Conservation (phyloP, 768 basidiomycete species). For the Coprinopsis cinerea region DNA sequence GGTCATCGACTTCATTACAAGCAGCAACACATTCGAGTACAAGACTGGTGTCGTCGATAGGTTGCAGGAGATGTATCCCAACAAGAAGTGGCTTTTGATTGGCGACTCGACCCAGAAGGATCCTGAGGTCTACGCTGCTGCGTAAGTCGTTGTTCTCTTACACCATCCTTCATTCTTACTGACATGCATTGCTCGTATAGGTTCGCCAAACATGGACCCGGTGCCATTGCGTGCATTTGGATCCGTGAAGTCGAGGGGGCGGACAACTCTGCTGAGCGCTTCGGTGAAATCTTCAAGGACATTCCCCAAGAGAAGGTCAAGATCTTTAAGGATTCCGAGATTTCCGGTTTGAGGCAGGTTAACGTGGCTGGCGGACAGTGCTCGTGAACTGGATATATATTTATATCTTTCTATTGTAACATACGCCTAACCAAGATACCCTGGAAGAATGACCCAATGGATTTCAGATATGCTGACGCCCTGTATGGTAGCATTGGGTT, state of each 20-base stretch:
- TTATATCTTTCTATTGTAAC: too few species aligned
- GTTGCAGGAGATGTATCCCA: conserved; percentile 35
- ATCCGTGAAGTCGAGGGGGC: conserved; percentile 40
- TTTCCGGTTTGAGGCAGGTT: conserved; percentile 26
- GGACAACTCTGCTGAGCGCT: conserved; percentile 32
- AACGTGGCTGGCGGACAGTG: conserved; percentile 35
- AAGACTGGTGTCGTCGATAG: conserved; percentile 33
- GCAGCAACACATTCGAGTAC: conserved; percentile 25
- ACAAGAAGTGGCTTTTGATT: conserved; percentile 35
- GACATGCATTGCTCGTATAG: conserved; percentile 14
- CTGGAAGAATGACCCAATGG: too few species aligned
- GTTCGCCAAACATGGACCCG: conserved; percentile 29
- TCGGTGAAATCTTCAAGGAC: conserved; percentile 29
- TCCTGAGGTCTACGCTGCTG: conserved; percentile 38
- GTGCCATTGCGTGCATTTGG: conserved; percentile 34
- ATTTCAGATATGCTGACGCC: too few species aligned
- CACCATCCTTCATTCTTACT: background rate
- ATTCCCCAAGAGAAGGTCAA: conserved; percentile 28
- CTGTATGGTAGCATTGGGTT: too few species aligned
- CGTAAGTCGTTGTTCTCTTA: conserved; percentile 23
- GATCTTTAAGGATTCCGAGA: conserved; percentile 31
- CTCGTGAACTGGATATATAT: conserved; percentile 21
- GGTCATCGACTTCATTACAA: conserved; percentile 22
- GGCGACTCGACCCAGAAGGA: conserved; percentile 43
- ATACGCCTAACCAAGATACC: too few species aligned